Percentiles rank a stretch among this genome's conserved stretches.
phyloP scores from a whole-genome alignment of 495 filamentous ascomycete species.

The Penicillium longicatenatum region DNA sequence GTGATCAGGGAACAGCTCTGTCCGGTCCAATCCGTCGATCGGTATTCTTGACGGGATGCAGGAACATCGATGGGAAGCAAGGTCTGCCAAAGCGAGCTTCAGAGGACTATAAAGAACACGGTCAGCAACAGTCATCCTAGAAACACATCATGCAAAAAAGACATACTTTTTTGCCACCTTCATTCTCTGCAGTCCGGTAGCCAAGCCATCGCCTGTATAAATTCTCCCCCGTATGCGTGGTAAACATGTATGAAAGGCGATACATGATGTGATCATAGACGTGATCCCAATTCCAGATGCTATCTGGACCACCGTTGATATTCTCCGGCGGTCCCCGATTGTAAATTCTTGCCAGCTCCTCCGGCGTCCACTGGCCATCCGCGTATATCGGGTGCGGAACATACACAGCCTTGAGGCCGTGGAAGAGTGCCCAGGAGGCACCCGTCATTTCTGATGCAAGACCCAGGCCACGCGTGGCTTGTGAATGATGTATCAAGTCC shows the following conservation, averaged over 20 bases:
- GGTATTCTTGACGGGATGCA: slow-evolving; percentile 29
- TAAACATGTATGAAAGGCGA: slow-evolving; percentile 34
- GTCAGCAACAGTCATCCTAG: background rate
- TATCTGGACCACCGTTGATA: slow-evolving; percentile 25
- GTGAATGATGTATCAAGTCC: slow-evolving; percentile 27
- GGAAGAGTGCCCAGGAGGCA: slow-evolving; percentile 62
- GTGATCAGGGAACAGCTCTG: slow-evolving; percentile 21
- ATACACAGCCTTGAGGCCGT: slow-evolving; percentile 62
- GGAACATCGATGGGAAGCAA: slow-evolving; percentile 32
- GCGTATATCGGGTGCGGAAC: slow-evolving; percentile 66
- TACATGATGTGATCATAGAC: slow-evolving; percentile 30
- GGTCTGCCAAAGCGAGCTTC: slow-evolving; percentile 25
- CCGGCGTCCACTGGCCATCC: slow-evolving; percentile 40
- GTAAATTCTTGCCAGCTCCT: slow-evolving; percentile 26
- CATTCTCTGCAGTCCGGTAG: slow-evolving; percentile 22
- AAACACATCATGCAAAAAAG: background rate
- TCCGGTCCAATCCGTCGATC: slow-evolving; percentile 18
- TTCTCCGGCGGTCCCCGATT: slow-evolving; percentile 27
- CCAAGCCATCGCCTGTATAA: slow-evolving; percentile 30
- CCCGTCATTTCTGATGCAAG: slow-evolving; percentile 73
- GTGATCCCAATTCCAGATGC: slow-evolving; percentile 29
- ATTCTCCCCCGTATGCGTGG: slow-evolving; percentile 28
- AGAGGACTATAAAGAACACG: slow-evolving; percentile 7
- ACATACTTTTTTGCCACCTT: slow-evolving; percentile 27
- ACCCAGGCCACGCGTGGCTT: slow-evolving; percentile 46